Evolutionary conservation across 192 early-diverging fungal species (phyloP).

Genomic region (Glomus cerebriforme): DNA sequence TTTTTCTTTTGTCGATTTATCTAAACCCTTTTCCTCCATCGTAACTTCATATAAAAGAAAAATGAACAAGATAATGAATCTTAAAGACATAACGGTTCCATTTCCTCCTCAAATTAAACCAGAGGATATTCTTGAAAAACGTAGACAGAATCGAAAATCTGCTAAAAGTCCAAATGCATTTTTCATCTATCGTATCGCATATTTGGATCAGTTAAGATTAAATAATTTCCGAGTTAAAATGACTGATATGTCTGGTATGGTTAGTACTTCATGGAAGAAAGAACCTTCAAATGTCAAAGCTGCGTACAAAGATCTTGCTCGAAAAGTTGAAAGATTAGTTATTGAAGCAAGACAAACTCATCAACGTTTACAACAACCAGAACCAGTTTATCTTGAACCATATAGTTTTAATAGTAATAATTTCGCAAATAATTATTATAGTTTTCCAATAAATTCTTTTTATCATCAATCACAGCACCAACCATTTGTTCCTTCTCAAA

Average conservation of each 20-base stretch:
- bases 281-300: background rate
- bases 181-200: slow-evolving; percentile 2
- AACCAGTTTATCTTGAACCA: background rate
- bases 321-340: slow-evolving; percentile 3
- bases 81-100: background rate
- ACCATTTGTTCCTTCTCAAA: too few species aligned
- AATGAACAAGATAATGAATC: background rate
- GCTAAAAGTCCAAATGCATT: background rate
- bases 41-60: too few species aligned
- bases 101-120: background rate
- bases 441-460: too few species aligned
- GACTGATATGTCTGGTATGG: background rate
- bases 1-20: too few species aligned
- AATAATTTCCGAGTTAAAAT: background rate
- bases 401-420: too few species aligned
- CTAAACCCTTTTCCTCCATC: too few species aligned
- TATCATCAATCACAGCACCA: too few species aligned
- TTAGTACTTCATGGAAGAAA: background rate
- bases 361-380: background rate
- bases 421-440: too few species aligned
- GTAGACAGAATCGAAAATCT: background rate
- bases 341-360: background rate
- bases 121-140: background rate
- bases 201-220: background rate
- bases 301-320: background rate